Base-by-base conservation (phyloP, 78 protist genomes). In the Chrysochromulina parva region DNA sequence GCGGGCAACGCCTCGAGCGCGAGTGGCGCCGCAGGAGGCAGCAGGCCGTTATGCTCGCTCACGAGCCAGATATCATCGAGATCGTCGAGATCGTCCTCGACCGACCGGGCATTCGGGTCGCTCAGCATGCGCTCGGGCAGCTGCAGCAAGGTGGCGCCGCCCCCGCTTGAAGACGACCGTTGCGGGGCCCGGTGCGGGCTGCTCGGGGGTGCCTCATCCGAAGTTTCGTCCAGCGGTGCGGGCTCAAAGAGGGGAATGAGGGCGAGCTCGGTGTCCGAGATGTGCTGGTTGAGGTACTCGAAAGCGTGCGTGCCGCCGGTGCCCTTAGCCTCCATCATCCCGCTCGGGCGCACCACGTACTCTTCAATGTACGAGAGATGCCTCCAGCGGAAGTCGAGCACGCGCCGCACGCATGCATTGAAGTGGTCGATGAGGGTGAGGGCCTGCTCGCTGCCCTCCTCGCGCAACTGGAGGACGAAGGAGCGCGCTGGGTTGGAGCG, bases 311-410 rank as follows among this genome's bases (percentile, higher is more conserved):
- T 53, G 60, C 86, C 86, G 60, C 86, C 86, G 11, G 86, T 78
- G 62, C 86, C 86, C 48, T 13, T 1, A 9, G 86, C 82, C 57
- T 6, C 26, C 38, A 1, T 7, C 48, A 14, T 2, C 48, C 58
- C 60, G 28, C 86, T 13, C 38, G 59, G 86, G 24, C 13, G 6
- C 24, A 78, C 1, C 62, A 78, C 59, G 60, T 78, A 78, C 86
- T 78, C 17, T 62, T 78, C 58, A 11, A 78, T 53, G 86, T 50
- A 53, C 20, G 28, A 22, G 62, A 78, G n/a, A 47, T 78, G 86
- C 14, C 86, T 58, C 86, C 86, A 78, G 10, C 86, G 57, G 48
- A 78, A 78, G 86, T 78, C 86, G 60, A 78, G 86, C 48, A 78
- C 86, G 86, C 60, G 57, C 14, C 82, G 85, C 26, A 74, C 82